Percentiles rank a stretch among this genome's conserved stretches.
These are phyloP conservation scores for Fusarium marasasianum DNA, from an alignment of 2,329 filamentous ascomycete genomes.

Conservation along the genomic window DNA sequence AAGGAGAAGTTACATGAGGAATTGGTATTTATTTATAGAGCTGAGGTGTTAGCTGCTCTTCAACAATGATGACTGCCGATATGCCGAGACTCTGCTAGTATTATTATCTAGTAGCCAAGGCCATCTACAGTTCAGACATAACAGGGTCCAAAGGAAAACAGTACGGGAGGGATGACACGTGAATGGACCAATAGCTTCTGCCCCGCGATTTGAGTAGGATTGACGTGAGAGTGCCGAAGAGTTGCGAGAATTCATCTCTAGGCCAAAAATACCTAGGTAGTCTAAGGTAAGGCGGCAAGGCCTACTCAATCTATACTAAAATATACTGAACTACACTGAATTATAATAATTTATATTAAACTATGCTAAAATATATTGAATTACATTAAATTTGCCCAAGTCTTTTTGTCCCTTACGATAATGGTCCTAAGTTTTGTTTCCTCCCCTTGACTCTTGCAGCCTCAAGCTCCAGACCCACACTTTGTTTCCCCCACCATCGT, in stretches of 20 bases:
- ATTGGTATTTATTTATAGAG: background rate
- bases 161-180: background rate
- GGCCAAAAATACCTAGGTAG: background rate
- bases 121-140: background rate
- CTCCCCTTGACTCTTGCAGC: background rate
- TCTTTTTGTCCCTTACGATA: background rate
- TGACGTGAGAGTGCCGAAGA: background rate
- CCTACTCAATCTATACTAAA: background rate
- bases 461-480: conserved; percentile 26
- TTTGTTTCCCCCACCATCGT: conserved; percentile 35
- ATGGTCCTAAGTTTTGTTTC: background rate
- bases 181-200: conserved; percentile 21
- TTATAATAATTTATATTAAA: background rate
- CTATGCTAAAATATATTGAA: accelerated
- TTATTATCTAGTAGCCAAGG: background rate
- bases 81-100: background rate
- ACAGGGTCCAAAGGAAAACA: background rate
- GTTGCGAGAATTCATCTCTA: background rate
- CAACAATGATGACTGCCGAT: background rate
- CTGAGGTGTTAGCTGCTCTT: background rate
- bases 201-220: conserved; percentile 25
- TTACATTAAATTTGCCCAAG: background rate
- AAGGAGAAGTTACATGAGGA: background rate
- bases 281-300: background rate
- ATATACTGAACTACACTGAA: no score